These are phyloP conservation scores for Mycosphaerella sp. DNA, from an alignment of 2,329 filamentous ascomycete genomes.

Conservation along the genomic window DNA sequence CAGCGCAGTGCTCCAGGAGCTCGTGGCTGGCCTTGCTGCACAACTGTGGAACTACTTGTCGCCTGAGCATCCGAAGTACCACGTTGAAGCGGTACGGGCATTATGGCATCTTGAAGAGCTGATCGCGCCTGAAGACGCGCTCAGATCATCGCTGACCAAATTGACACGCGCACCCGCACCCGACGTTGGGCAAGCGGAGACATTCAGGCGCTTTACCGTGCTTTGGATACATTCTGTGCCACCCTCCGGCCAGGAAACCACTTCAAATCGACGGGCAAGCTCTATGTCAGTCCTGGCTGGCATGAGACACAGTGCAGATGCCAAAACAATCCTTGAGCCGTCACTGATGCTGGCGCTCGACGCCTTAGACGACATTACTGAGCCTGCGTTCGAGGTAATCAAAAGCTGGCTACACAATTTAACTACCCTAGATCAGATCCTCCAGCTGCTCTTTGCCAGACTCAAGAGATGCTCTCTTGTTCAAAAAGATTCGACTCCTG, in stretches of 20 bases:
- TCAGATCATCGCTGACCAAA: constrained; percentile 19
- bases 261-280: constrained; percentile 24
- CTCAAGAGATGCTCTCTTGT: constrained; percentile 2
- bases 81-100: constrained; percentile 82
- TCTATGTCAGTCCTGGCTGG: constrained; percentile 24
- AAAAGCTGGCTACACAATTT: constrained; percentile 71
- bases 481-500: neutral
- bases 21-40: constrained; percentile 63
- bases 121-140: constrained; percentile 13
- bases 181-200: constrained; percentile 39
- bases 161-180: constrained; percentile 7
- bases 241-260: constrained; percentile 21
- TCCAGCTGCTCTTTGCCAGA: constrained; percentile 31
- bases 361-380: constrained; percentile 63
- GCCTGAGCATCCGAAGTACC: constrained; percentile 79
- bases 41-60: constrained; percentile 76
- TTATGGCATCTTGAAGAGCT: constrained; percentile 71
- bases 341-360: constrained; percentile 80
- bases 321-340: constrained; percentile 61
- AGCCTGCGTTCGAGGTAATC: constrained; percentile 68
- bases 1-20: constrained; percentile 48
- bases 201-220: constrained; percentile 63
- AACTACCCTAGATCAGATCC: constrained; percentile 46
- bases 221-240: constrained; percentile 69
- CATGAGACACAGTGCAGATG: constrained; percentile 14